Base-by-base conservation (phyloP, 306 rosid species). In the Dryas alaskensis region DNA sequence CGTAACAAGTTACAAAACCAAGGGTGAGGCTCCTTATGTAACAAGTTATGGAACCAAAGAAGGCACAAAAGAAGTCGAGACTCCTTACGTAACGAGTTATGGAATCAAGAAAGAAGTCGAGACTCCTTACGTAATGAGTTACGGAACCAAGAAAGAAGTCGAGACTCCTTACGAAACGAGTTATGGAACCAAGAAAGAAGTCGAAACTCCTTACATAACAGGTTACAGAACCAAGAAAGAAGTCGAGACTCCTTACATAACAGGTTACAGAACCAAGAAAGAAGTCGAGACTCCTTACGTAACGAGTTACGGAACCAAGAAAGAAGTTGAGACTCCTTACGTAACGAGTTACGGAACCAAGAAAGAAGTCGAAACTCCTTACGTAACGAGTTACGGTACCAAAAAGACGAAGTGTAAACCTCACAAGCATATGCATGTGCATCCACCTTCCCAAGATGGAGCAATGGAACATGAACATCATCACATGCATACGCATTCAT, bases 381-480 rank as follows among this genome's bases (percentile, higher is more conserved):
- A 59, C 7, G 10, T 39, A 11, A 4, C 55, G 1, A 6, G 14
- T 5, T 51, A 51, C 55, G 13, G 47, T 17, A 4, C 70, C 4
- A 1, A 0, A 22, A 22, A 22, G 3, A 1, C 59, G 19, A 67
- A 67, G 13, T 31, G 76, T 27, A 50, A 60, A 12, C 22, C 27
- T 7, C 59, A 60, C 19, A 25, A 58, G 50, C 77, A 31, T 31
- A 31, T 31, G 37, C 37, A 71, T 13, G 66, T 22, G 6, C 60
- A 68, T 31, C 54, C 60, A 11, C 42, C 59, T 16, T 68, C 73
- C 40, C 60, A 48, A 12, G 49, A 49, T 68, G 73, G 6, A 45
- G 66, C 46, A 69, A 54, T n/a, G 59, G 39, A 3, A n/a, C 71
- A 74, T 37, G 68, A 60, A 74, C 50, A 78, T 66, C 69, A 72